Conservation (phyloP, 2,329 filamentous ascomycete genomes). For the Dendrostoma leiphaemia region DNA sequence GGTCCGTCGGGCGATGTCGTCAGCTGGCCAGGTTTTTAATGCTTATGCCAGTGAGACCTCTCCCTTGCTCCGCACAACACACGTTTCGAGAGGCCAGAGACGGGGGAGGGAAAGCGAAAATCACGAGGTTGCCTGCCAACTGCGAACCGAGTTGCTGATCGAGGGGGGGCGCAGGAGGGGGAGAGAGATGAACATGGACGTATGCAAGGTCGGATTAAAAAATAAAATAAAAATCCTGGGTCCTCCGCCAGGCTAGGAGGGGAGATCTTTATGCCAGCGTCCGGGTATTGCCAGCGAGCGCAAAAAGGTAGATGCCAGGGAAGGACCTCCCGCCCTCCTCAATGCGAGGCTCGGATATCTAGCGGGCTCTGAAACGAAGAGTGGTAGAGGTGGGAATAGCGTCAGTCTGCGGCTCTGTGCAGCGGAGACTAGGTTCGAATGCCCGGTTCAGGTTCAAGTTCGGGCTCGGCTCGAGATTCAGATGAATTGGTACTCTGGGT, state of each 20-base stretch:
- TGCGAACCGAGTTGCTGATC: background rate
- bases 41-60: too few species aligned
- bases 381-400: background rate
- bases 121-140: background rate
- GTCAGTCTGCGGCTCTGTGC: background rate
- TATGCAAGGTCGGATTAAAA: background rate
- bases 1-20: background rate
- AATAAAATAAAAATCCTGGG: background rate
- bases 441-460: too few species aligned
- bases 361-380: conserved; percentile 10
- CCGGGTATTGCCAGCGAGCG: background rate
- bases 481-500: background rate
- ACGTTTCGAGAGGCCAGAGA: background rate
- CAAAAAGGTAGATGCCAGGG: background rate
- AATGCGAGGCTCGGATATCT: conserved; percentile 2
- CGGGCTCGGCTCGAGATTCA: background rate
- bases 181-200: background rate
- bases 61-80: too few species aligned
- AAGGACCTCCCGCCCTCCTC: background rate
- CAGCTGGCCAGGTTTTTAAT: background rate
- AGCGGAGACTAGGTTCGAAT: background rate
- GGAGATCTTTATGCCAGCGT: conserved; percentile 8
- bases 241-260: background rate
- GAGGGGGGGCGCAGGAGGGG: background rate
- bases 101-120: background rate